These are phyloP conservation scores for Teunomyces gatunensis DNA, from an alignment of 805 yeast genomes.

Conservation along the genomic window DNA sequence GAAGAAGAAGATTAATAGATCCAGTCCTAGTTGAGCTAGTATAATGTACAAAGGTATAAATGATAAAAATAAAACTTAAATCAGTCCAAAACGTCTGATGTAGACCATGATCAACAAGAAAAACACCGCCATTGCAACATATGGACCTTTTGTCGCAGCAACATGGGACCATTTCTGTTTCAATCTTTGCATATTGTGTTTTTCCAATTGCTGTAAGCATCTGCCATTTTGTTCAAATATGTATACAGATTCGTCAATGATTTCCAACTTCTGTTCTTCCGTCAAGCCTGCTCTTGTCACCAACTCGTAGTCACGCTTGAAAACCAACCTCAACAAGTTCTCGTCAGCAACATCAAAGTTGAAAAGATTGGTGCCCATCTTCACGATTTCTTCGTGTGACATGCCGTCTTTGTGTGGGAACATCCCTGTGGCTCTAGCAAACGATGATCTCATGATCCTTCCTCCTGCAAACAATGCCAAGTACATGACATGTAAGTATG, in stretches of 20 bases:
- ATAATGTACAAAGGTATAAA: constrained; percentile 3
- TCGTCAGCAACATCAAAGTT: constrained; percentile 69
- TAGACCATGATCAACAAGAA: constrained; percentile 31
- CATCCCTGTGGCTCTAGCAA: constrained; percentile 64
- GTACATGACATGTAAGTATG: constrained; percentile 83
- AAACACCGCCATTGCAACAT: constrained; percentile 34
- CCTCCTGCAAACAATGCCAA: constrained; percentile 88
- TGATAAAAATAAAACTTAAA: constrained; percentile 1
- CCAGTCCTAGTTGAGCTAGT: background rate
- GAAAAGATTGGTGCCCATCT: constrained; percentile 67
- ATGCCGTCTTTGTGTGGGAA: constrained; percentile 73
- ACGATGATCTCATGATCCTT: constrained; percentile 62
- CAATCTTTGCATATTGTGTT: constrained; percentile 58
- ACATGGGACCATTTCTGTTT: constrained; percentile 55
- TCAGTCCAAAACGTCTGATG: constrained; percentile 25
- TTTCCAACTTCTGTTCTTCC: constrained; percentile 67
- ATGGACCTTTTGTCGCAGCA: constrained; percentile 51
- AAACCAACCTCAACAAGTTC: constrained; percentile 58
- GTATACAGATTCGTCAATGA: constrained; percentile 64
- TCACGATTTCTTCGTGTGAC: constrained; percentile 59
- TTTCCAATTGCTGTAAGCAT: constrained; percentile 65
- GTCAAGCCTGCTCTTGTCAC: constrained; percentile 68
- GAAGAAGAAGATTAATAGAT: constrained; percentile 5
- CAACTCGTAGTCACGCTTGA: constrained; percentile 75
- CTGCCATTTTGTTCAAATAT: constrained; percentile 62